Conservation (phyloP, 352 stramenopile genomes). For the Elongisporangium undulatum region DNA sequence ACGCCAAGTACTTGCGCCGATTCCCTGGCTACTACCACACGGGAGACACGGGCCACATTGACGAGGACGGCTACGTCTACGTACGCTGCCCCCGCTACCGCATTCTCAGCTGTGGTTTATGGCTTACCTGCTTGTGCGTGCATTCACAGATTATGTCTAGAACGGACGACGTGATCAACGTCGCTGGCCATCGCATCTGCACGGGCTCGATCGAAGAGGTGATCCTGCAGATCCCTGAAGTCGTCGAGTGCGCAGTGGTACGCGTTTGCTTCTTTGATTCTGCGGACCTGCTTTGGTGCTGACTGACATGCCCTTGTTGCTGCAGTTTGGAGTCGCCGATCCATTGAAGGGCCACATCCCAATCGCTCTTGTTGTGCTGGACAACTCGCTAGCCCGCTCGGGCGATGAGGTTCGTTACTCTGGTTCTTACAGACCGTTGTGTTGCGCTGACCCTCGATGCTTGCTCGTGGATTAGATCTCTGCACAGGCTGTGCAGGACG, state of each 20-base stretch:
- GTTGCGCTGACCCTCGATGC: not conserved
- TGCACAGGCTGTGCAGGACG: constrained; percentile 24
- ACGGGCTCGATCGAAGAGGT: constrained; percentile 90
- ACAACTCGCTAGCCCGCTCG: constrained; percentile 27
- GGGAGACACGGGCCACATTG: constrained; percentile 82
- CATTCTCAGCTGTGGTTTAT: not conserved
- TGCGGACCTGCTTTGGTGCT: not conserved
- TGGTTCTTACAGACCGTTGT: constrained; percentile 2
- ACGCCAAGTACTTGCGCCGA: constrained; percentile 76
- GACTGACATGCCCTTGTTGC: constrained; percentile 6
- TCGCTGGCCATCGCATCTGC: constrained; percentile 81
- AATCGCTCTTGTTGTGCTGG: constrained; percentile 37
- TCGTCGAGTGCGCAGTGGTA: constrained; percentile 87
- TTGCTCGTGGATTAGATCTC: constrained; percentile 16
- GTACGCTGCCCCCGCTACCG: constrained; percentile 18
- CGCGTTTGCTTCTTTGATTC: constrained; percentile 5
- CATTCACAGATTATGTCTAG: constrained; percentile 76
- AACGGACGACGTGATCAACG: constrained; percentile 91
- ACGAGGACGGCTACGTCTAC: constrained; percentile 90
- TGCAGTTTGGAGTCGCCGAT: constrained; percentile 39
- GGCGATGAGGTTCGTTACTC: constrained; percentile 21
- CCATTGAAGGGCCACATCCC: constrained; percentile 40
- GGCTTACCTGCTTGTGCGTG: constrained; percentile 1
- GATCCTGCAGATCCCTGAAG: constrained; percentile 72
- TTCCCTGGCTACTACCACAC: constrained; percentile 89